Conservation (phyloP, 1,139 yeast species). For the Yamadazyma conglobata region DNA sequence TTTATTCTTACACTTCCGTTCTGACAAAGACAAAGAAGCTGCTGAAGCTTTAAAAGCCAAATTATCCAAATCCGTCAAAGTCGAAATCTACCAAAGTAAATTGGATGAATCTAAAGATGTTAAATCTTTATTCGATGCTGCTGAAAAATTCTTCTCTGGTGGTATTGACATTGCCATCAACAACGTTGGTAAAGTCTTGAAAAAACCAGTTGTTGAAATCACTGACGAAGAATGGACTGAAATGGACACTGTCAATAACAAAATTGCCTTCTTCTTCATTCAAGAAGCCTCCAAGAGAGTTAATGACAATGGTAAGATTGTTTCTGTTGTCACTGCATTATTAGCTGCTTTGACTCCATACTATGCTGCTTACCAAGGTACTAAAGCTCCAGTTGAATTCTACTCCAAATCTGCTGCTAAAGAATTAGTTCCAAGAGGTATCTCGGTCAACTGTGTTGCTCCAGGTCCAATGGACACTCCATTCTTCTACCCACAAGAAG, state of each 20-base stretch:
- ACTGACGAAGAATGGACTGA: slow-evolving; percentile 51
- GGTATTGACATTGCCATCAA: slow-evolving; percentile 61
- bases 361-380: slow-evolving; percentile 57
- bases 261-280: slow-evolving; percentile 59
- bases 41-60: slow-evolving; percentile 37
- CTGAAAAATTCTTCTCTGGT: slow-evolving; percentile 40
- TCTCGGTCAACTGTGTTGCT: slow-evolving; percentile 57
- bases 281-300: slow-evolving; percentile 53
- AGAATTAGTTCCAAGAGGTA: slow-evolving; percentile 46
- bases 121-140: slow-evolving; percentile 44
- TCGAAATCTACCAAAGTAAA: slow-evolving; percentile 43
- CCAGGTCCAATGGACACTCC: slow-evolving; percentile 78
- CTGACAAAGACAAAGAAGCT: slow-evolving; percentile 28
- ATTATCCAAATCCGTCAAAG: slow-evolving; percentile 37
- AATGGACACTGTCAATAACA: slow-evolving; percentile 54
- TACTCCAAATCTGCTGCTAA: slow-evolving; percentile 56
- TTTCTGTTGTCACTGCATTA: slow-evolving; percentile 58
- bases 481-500: slow-evolving; percentile 61
- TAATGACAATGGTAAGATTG: slow-evolving; percentile 51
- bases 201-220: slow-evolving; percentile 52
- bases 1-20: slow-evolving; percentile 55
- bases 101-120: slow-evolving; percentile 43
- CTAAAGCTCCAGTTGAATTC: slow-evolving; percentile 61
- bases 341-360: slow-evolving; percentile 63
- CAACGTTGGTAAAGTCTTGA: slow-evolving; percentile 64